These are phyloP conservation scores for Komagataella pastoris DNA, from an alignment of 805 yeast genomes.

Conservation along the genomic window DNA sequence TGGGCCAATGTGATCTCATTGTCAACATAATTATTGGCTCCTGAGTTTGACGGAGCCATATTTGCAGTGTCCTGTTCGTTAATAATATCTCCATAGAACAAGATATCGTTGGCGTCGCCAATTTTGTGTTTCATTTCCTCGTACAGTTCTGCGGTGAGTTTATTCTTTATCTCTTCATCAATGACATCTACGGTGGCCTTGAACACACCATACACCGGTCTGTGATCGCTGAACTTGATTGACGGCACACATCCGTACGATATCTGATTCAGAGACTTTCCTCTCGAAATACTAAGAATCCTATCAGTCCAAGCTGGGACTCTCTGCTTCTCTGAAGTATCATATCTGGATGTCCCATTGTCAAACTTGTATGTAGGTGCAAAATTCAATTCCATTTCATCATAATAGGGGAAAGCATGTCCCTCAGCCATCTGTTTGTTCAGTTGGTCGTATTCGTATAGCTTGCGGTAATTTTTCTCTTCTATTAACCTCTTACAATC, in stretches of 20 bases:
- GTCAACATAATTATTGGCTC: constrained; percentile 6
- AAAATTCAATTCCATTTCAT: constrained; percentile 69
- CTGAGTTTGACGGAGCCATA: constrained; percentile 6
- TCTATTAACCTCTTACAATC: constrained; percentile 37
- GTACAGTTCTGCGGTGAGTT: constrained; percentile 41
- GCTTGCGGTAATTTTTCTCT: constrained; percentile 29
- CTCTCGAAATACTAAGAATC: constrained; percentile 45
- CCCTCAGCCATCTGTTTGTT: constrained; percentile 58
- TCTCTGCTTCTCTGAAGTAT: constrained; percentile 82
- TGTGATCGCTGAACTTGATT: constrained; percentile 70
- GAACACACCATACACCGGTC: constrained; percentile 76
- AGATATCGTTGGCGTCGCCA: constrained; percentile 24
- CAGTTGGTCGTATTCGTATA: constrained; percentile 70
- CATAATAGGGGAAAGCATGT: constrained; percentile 68
- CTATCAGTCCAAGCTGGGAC: constrained; percentile 98
- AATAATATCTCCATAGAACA: constrained; percentile 10
- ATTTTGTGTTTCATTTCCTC: constrained; percentile 31
- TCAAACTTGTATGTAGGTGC: constrained; percentile 93
- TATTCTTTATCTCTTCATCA: constrained; percentile 39
- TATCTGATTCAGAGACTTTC: constrained; percentile 42
- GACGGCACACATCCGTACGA: constrained; percentile 45
- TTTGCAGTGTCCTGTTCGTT: constrained; percentile 12
- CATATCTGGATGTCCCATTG: constrained; percentile 70
- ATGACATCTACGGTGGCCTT: constrained; percentile 49
- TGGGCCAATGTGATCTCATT: constrained; percentile 14